Evolutionary conservation across 2,329 filamentous ascomycete genomes (phyloP), one percentile per base, ranked within the genome.

Genomic region (Zalaria sp.): DNA sequence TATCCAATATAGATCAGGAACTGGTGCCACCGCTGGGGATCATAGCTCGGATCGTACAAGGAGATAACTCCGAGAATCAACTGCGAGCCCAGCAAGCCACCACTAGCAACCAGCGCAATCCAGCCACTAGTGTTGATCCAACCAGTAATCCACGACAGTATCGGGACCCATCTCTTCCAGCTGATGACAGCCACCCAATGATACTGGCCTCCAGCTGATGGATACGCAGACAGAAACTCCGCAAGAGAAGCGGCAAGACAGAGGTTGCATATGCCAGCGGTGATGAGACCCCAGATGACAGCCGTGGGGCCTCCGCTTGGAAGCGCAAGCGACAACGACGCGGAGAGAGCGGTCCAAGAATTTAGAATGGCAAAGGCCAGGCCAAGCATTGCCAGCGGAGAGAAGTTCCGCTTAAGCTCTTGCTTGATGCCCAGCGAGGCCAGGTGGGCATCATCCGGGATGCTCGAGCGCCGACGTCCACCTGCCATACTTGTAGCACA

Each of bases 111-210:
- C 41, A 85, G 60, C 6, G 75, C 74, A 51, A 83, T 77, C 77
- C 80, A 84, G 10, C 79, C 80, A n/a, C 76, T 76, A 32, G 77
- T 72, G 51, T 79, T 81, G 57, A 79, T 82, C 79, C 80, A 85
- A 27, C 81, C 81, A 0, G 79, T 83, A 37, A 77, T 72, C 65
- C 79, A 85, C 37, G 77, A 79, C 7, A 83, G 68, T 27, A 75
- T 63, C 0, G 76, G 73, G 11, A 74, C 72, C 67, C 70, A 80
- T 42, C 60, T 62, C 44, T 69, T 67, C 66, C 76, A 79, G 28
- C 72, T 69, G 47, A 84, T 63, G 39, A 75, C 66, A 42, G 80
- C 78, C 3, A 79, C 81, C 81, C 80, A 84, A 54, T 84, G 78
- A 49, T 85, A 26, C 73, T 77, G 48, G 5, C 54, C 55, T 8